phyloP scores from a whole-genome alignment of 441 rosid species.

The Eugenia klotzschiana region DNA sequence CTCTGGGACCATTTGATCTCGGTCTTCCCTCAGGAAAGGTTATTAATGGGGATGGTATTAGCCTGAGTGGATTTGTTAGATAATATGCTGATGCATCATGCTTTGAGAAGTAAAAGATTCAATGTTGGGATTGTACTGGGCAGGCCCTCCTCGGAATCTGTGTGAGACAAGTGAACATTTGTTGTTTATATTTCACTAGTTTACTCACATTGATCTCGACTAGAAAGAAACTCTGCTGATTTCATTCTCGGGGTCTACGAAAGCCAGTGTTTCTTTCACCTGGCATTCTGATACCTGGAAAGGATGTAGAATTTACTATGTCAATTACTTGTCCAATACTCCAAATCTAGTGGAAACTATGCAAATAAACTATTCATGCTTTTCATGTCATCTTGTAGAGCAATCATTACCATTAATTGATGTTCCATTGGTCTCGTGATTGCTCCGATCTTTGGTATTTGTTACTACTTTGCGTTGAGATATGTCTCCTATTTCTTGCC shows the following conservation, averaged over 20 bases:
- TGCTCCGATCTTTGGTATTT: neutral
- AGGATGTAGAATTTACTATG: neutral
- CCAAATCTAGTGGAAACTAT: neutral
- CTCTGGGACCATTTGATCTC: constrained; percentile 77
- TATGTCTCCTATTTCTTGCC: neutral
- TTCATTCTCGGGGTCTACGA: neutral
- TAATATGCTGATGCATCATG: constrained; percentile 1
- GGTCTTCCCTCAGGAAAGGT: constrained; percentile 52
- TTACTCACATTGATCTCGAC: neutral
- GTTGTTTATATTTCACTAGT: neutral
- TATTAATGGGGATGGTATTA: constrained; percentile 22
- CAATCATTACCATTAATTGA: neutral
- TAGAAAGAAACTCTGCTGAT: neutral
- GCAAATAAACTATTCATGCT: neutral
- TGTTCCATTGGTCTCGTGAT: neutral
- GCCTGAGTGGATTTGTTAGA: constrained; percentile 17
- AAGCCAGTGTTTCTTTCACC: neutral
- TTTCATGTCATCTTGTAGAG: neutral
- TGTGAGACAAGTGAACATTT: neutral
- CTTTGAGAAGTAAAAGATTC: neutral
- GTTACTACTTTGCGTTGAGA: neutral
- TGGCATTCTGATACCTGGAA: neutral
- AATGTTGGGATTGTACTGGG: neutral
- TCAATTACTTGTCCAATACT: neutral
- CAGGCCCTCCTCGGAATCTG: neutral